A percentile compares a stretch with the other conserved stretches of the same genome.
Evolutionary conservation across 2,329 filamentous ascomycete genomes (phyloP).

Genomic region (Arthrobotrys entomopaga): DNA sequence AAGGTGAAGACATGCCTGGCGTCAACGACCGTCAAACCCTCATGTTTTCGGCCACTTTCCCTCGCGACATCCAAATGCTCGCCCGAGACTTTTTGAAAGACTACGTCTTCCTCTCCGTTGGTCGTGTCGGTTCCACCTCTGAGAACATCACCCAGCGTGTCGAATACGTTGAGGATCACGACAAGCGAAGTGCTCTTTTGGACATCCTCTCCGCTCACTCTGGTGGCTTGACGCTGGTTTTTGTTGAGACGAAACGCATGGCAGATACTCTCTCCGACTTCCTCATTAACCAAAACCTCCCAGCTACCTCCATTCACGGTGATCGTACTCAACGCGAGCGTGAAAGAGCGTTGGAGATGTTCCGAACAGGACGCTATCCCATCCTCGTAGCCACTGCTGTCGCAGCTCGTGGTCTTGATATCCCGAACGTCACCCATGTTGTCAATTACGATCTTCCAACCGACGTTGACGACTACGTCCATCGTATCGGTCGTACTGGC

Average conservation of each 20-base stretch:
- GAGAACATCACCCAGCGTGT: conserved; percentile 99
- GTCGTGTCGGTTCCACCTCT: conserved; percentile 98
- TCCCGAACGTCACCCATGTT: conserved; percentile 95
- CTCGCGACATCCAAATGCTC: conserved; percentile 98
- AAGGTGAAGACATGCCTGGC: conserved; percentile 95
- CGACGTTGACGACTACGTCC: conserved; percentile 98
- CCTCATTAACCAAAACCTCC: conserved; percentile 98
- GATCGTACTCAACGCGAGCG: conserved; percentile 98
- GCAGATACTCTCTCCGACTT: conserved; percentile 97
- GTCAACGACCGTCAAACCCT: conserved; percentile 90
- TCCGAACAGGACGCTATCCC: conserved; percentile 93
- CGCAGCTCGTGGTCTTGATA: conserved; percentile 89
- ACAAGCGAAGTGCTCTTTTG: conserved; percentile 97
- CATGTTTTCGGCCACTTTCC: conserved; percentile 99
- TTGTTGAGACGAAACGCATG: conserved; percentile 99
- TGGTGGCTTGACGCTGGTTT: conserved; percentile 90
- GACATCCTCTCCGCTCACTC: conserved; percentile 97
- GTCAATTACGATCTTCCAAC: conserved; percentile 99
- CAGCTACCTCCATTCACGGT: conserved; percentile 97
- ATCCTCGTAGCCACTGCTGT: conserved; percentile 97
- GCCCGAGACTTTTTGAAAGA: conserved; percentile 98
- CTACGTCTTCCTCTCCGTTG: conserved; percentile 98
- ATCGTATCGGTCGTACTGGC: conserved; percentile 99
- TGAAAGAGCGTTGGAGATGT: conserved; percentile 96
- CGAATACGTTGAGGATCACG: conserved; percentile 93